Evolutionary conservation across 257 asterid genomes (phyloP).

Genomic region (Oldenlandia corymbosa): DNA sequence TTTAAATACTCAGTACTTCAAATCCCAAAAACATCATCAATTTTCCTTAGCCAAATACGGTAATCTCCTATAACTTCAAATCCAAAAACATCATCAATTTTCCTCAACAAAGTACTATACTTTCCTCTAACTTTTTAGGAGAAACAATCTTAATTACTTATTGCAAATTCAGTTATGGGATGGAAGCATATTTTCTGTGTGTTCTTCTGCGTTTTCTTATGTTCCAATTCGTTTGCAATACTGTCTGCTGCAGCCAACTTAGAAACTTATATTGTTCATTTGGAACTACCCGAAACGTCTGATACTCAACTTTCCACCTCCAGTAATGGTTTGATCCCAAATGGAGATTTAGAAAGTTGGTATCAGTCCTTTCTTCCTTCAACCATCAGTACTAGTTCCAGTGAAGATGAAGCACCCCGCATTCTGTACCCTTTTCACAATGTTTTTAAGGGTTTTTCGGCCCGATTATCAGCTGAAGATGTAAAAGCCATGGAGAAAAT

Average conservation of each 20-base stretch:
- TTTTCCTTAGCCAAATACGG: too few species aligned
- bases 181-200: neutral
- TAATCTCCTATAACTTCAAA: too few species aligned
- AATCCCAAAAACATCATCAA: too few species aligned
- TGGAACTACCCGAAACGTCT: neutral
- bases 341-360: neutral
- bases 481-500: neutral
- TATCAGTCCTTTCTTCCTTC: slow-evolving; percentile 1
- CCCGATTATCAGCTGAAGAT: slow-evolving; percentile 2
- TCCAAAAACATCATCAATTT: too few species aligned
- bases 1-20: too few species aligned
- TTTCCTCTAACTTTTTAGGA: too few species aligned
- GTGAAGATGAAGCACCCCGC: neutral
- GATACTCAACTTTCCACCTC: neutral
- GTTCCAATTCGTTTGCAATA: neutral
- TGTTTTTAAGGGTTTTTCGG: slow-evolving; percentile 7
- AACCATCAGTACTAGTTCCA: neutral
- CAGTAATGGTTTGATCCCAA: neutral
- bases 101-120: too few species aligned
- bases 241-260: neutral
- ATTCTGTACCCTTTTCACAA: slow-evolving; percentile 9
- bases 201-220: neutral
- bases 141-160: too few species aligned
- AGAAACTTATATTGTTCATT: neutral
- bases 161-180: too few species aligned